phyloP scores from a whole-genome alignment of 495 filamentous ascomycete genomes.

The Aspergillus indologenus region DNA sequence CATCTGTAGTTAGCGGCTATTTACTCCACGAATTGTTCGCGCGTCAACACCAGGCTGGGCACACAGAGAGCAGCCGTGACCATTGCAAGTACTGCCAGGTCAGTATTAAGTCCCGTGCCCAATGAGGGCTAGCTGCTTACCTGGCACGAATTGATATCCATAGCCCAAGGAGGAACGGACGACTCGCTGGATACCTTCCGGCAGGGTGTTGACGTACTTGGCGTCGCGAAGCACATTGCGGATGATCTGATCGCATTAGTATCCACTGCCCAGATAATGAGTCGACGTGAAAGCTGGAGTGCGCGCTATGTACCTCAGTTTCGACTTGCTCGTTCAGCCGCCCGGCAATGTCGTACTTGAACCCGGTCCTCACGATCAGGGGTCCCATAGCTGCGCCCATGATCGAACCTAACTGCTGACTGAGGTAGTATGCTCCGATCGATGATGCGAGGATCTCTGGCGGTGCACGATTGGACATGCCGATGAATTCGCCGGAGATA shows the following conservation, averaged over 20 bases:
- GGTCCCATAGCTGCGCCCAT: not conserved
- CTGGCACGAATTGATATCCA: slow-evolving; percentile 9
- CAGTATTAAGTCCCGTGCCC: too few relatives aligned
- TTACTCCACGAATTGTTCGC: not conserved
- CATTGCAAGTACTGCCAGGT: not conserved
- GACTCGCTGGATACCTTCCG: not conserved
- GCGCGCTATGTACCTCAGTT: not conserved
- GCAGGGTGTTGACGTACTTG: not conserved
- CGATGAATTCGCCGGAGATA: slow-evolving; percentile 11
- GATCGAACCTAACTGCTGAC: slow-evolving; percentile 7
- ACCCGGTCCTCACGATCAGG: slow-evolving; percentile 1
- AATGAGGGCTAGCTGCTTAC: not conserved
- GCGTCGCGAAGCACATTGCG: slow-evolving; percentile 1
- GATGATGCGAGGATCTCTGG: not conserved
- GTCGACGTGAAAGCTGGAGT: too few relatives aligned
- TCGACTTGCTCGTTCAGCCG: not conserved
- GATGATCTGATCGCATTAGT: not conserved
- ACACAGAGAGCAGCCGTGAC: not conserved
- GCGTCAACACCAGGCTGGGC: not conserved
- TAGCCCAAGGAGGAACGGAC: not conserved
- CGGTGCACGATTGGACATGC: not conserved
- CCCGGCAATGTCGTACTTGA: slow-evolving; percentile 2
- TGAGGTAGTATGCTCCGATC: slow-evolving; percentile 8
- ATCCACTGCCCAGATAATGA: too few relatives aligned
- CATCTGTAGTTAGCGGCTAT: not conserved